Evolutionary conservation across 2,329 filamentous ascomycete species (phyloP), one percentile per base, ranked within the genome.

Genomic region (Cryphonectria nitschkei): DNA sequence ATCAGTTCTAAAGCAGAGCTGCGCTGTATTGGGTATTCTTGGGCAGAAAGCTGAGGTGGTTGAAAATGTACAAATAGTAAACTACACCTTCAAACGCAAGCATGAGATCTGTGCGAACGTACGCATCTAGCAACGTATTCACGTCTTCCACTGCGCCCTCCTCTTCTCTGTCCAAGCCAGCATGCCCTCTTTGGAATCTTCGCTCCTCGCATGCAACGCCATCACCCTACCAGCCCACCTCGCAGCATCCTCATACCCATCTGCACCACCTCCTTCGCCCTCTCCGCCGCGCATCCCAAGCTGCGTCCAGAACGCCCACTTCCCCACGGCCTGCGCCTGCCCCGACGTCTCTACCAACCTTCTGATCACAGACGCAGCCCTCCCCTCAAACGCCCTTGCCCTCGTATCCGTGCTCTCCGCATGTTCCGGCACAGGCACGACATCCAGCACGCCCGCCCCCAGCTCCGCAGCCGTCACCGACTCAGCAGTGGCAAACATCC

Each of bases 1-100:
- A 89, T 75, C 87, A 82, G 72, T 92, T 92, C 67, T 80, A 74
- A 68, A 52, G 29, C 14, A 22, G 19, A 22, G 34, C 14, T 39
- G 19, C 3, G 60, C 11, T n/a, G 32, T 13, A 26, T n/a, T 22
- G 60, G 19, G n/a, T 62, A 41, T 41, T 9, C 3, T 39, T 9
- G 7, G 4, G 11, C 37, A 3, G 3, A 39, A 16, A 14, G 19
- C 2, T n/a, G 34, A 19, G 26, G 3, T 19, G 29, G 19, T 13
- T 50, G 16, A 50, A 50, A 2, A 16, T 50, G 43, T 50, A 50
- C 19, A 50, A 22, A 22, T 22, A 50, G 43, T 22, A 50, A 29
- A 29, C 26, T 13, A 29, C 13, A 56, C 26, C 14, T 32, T 32
- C 52, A 16, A 32, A 29, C 11, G 43, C 6, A 50, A 32, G 54